phyloP scores from a whole-genome alignment of 2,329 filamentous ascomycete genomes.

The Colletotrichum viniferum region DNA sequence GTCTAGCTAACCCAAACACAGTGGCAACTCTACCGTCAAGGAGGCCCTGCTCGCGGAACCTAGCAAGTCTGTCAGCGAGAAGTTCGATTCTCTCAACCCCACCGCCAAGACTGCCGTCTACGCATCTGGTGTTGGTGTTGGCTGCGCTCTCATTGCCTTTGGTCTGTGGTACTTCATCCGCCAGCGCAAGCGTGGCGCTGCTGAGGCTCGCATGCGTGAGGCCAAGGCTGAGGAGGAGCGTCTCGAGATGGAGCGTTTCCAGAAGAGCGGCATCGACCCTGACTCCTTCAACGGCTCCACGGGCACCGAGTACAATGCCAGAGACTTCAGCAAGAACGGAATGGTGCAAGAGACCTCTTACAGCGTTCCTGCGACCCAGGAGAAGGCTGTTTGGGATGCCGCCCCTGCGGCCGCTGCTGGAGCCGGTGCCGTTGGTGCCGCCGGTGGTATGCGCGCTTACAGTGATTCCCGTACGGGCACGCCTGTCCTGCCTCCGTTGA shows the following conservation, averaged over 20 bases:
- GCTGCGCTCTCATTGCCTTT: conserved; percentile 42
- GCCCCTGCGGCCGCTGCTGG: conserved; percentile 24
- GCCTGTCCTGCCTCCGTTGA: conserved; percentile 7
- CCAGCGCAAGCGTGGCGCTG: conserved; percentile 56
- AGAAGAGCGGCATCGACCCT: conserved; percentile 51
- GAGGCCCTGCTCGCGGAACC: conserved; percentile 46
- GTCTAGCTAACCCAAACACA: conserved; percentile 30
- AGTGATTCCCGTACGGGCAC: conserved; percentile 1
- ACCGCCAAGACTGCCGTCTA: conserved; percentile 59
- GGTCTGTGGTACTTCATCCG: conserved; percentile 59
- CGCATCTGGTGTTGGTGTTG: conserved; percentile 49
- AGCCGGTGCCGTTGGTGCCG: not conserved
- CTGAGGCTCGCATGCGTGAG: conserved; percentile 53
- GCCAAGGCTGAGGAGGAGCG: conserved; percentile 51
- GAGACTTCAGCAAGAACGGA: conserved; percentile 32
- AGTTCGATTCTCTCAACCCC: conserved; percentile 56
- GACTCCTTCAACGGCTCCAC: conserved; percentile 44
- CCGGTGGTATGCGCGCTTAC: conserved; percentile 12
- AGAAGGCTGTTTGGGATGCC: conserved; percentile 29
- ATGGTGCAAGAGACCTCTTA: conserved; percentile 32
- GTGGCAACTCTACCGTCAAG: conserved; percentile 62
- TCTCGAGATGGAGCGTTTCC: conserved; percentile 55
- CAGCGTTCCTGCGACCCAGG: conserved; percentile 32
- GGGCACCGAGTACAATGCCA: conserved; percentile 41
- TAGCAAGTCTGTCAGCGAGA: conserved; percentile 52